phyloP scores from a whole-genome alignment of 352 stramenopile species.

The Elongisporangium undulatum region DNA sequence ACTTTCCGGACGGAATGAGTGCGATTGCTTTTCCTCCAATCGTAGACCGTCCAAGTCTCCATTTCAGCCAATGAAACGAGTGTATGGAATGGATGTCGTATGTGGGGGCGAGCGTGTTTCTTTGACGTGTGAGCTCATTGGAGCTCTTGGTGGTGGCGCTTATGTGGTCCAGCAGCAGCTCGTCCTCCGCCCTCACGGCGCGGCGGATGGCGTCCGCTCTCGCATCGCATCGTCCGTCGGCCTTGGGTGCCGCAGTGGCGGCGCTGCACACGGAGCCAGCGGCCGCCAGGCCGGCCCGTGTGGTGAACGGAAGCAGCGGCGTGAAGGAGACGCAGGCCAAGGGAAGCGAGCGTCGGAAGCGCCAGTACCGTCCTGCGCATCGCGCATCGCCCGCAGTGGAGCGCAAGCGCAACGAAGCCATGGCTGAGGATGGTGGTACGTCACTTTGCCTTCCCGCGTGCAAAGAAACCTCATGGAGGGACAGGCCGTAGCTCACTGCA shows the following conservation, averaged over 20 bases:
- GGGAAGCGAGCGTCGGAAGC: conserved; percentile 16
- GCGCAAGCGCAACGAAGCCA: neutral
- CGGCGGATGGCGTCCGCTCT: neutral
- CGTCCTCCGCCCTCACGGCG: neutral
- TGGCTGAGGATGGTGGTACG: neutral
- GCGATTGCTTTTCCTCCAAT: neutral
- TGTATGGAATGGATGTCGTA: neutral
- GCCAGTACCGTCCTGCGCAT: conserved; percentile 17
- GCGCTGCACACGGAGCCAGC: neutral
- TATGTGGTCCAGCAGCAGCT: neutral
- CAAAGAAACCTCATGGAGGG: neutral
- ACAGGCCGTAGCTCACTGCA: neutral
- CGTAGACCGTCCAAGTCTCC: neutral
- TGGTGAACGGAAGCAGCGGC: neutral
- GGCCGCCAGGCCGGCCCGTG: too few relatives aligned
- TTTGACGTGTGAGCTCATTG: neutral
- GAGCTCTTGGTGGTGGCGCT: neutral
- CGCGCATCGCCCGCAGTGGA: neutral
- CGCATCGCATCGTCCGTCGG: neutral
- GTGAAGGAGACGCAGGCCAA: neutral
- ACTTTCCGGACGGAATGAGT: neutral
- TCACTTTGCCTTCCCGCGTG: neutral
- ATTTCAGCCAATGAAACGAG: neutral
- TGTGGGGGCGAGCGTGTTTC: neutral
- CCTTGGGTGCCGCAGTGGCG: neutral